A percentile compares a stretch with the other conserved stretches of the same genome.
These are phyloP conservation scores for Cucurbita moschata DNA, from an alignment of 306 rosid genomes.

Conservation along the genomic window DNA sequence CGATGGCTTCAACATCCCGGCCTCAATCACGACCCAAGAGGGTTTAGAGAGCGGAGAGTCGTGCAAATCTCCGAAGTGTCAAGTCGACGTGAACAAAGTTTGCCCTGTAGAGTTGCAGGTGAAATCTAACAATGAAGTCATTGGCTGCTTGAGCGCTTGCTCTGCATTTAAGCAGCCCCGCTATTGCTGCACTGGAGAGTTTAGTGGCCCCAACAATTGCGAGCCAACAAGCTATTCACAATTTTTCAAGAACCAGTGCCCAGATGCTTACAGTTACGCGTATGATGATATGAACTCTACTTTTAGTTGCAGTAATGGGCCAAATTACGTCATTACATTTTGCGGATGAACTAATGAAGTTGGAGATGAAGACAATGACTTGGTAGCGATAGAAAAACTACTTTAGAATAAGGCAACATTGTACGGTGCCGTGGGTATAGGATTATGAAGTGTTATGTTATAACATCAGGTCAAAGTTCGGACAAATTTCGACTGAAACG, in stretches of 20 bases:
- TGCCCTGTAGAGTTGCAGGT: background rate
- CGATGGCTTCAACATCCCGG: background rate
- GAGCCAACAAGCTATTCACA: slow-evolving; percentile 24
- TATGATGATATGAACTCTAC: slow-evolving; percentile 26
- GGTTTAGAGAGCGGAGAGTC: background rate
- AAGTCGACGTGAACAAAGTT: background rate
- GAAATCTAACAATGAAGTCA: background rate
- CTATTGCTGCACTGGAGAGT: slow-evolving; percentile 37
- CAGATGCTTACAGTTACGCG: slow-evolving; percentile 50
- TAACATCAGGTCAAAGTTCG: too few species aligned
- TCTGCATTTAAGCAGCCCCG: slow-evolving; percentile 14
- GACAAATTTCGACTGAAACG: too few species aligned
- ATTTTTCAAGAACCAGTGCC: slow-evolving; percentile 35
- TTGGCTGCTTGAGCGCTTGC: slow-evolving; percentile 39
- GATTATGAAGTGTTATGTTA: background rate
- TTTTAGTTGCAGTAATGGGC: slow-evolving; percentile 32
- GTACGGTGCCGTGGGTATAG: background rate
- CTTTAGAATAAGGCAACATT: background rate
- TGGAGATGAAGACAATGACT: background rate
- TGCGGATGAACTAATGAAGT: slow-evolving; percentile 20
- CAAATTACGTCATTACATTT: slow-evolving; percentile 41
- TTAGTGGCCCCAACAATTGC: slow-evolving; percentile 8
- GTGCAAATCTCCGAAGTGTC: background rate
- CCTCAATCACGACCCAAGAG: background rate
- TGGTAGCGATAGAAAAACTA: too few species aligned